Evolutionary conservation across 225 moss, liverwort and hornwort genomes (phyloP), one percentile per base, ranked within the genome.

Genomic region (Pseudoscleropodium purum): DNA sequence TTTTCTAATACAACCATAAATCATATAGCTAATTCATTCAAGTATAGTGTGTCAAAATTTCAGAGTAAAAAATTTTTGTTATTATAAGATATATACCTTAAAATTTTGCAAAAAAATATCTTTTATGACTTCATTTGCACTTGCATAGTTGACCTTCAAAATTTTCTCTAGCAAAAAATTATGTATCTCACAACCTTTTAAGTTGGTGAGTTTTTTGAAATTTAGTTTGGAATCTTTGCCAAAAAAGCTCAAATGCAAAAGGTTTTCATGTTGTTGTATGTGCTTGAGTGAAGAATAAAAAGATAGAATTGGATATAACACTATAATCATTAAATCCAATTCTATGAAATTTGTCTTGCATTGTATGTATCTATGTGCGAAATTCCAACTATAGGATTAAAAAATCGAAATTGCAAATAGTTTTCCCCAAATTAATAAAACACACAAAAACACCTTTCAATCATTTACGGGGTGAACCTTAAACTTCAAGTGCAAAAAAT

Each of bases 261-360:
- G 69, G 0, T 69, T 24, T 69, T 69, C 1, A 7, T 13, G 6
- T 7, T 24, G 7, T 4, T 1, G 0, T 1, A 69, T 3, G 2
- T n/a, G 23, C 36, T 0, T 3, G 2, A 69, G 2, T 39, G 39
- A 52, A 69, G 7, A 69, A 69, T n/a, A 23, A 69, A 23, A 69
- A n/a, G 21, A 24, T 7, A 5, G 21, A n/a, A 11, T 21, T 69
- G 2, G 11, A n/a, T 0, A n/a, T 13, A 11, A 7, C 6, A 13
- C 1, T 69, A 0, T 13, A 69, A 21, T 6, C 21, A 21, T 68
- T 23, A 2, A 39, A 18, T 13, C 4, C 4, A 23, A 39, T 69
- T 39, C 13, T 39, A 69, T 7, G 1, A 70, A 70, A 24, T 25
- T 39, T 24, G 4, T 39, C 8, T 70, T 70, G 4, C 13, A 39